Conservation (phyloP, 2,329 filamentous ascomycete genomes). For the Paracamarosporium sp. region DNA sequence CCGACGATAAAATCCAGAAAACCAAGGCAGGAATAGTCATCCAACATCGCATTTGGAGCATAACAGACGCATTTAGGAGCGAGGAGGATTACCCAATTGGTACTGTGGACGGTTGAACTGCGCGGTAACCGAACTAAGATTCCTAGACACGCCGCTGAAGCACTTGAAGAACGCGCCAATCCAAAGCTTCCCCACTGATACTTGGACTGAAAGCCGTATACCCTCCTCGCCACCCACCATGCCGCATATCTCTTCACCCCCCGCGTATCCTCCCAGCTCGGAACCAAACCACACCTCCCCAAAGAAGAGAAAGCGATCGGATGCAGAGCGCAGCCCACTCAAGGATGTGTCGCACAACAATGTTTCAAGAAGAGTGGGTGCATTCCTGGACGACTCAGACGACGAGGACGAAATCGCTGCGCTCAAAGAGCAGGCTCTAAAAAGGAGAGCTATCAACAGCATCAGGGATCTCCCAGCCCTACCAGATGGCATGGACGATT, state of each 20-base stretch:
- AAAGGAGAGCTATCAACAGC: conserved; percentile 40
- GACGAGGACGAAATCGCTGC: conserved; percentile 50
- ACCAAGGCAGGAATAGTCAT: conserved; percentile 56
- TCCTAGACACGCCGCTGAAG: conserved; percentile 42
- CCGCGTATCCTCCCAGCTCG: conserved; percentile 63
- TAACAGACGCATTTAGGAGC: conserved; percentile 56
- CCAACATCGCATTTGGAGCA: conserved; percentile 58
- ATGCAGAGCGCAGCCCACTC: conserved; percentile 36
- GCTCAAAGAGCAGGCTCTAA: conserved; percentile 46
- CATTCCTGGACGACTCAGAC: conserved; percentile 49
- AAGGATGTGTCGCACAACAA: conserved; percentile 44
- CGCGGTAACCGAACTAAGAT: conserved; percentile 25
- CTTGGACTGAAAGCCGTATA: conserved; percentile 18
- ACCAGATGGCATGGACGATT: conserved; percentile 31
- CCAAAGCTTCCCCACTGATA: conserved; percentile 16
- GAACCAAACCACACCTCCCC: conserved; percentile 44
- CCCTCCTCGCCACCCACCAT: conserved; percentile 61
- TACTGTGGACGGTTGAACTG: conserved; percentile 22
- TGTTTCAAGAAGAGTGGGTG: conserved; percentile 41
- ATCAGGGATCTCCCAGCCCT: conserved; percentile 33
- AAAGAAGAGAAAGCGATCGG: conserved; percentile 46
- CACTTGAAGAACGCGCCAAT: conserved; percentile 15
- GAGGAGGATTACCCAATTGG: conserved; percentile 52
- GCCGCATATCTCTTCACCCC: conserved; percentile 66
- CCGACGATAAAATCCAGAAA: conserved; percentile 52